These are phyloP conservation scores for Raffaelea arxii DNA, from an alignment of 2,329 filamentous ascomycete genomes.

Conservation along the genomic window DNA sequence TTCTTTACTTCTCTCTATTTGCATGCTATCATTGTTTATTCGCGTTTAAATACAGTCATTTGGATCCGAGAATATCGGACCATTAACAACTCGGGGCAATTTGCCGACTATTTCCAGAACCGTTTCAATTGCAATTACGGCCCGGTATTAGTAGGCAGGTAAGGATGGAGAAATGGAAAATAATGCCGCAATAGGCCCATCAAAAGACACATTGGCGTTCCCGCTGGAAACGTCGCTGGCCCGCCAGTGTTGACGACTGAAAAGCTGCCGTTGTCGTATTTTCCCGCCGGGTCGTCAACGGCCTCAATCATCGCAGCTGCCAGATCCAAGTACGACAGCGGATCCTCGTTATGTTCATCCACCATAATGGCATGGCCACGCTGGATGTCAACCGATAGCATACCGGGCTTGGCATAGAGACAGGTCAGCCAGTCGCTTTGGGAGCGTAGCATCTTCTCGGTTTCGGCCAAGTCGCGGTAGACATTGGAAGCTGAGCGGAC, in stretches of 20 bases:
- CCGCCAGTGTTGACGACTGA: background rate
- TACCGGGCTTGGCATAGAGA: slow-evolving; percentile 33
- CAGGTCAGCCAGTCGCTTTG: slow-evolving; percentile 26
- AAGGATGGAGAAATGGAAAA: background rate
- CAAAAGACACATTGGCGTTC: background rate
- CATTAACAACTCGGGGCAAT: no score
- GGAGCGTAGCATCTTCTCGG: slow-evolving; percentile 26
- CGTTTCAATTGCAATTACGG: no score
- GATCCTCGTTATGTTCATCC: slow-evolving; percentile 24
- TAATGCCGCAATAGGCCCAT: background rate
- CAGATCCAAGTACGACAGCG: slow-evolving; percentile 32
- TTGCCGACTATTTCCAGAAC: no score
- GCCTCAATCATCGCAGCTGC: slow-evolving; percentile 39
- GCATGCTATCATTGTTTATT: no score
- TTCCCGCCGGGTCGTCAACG: slow-evolving; percentile 22
- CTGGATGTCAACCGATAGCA: slow-evolving; percentile 23
- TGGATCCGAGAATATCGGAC: no score
- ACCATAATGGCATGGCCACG: slow-evolving; percentile 30
- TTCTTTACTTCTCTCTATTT: no score
- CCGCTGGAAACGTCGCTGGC: background rate
- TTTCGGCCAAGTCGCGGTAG: slow-evolving; percentile 25
- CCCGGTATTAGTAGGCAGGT: background rate
- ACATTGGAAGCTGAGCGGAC: slow-evolving; percentile 22
- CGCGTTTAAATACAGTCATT: no score
- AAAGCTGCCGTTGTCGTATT: slow-evolving; percentile 12